Evolutionary conservation across 1,284 basidiomycete species (phyloP), one percentile per base, ranked within the genome.

Genomic region (Marasmius fiardii): DNA sequence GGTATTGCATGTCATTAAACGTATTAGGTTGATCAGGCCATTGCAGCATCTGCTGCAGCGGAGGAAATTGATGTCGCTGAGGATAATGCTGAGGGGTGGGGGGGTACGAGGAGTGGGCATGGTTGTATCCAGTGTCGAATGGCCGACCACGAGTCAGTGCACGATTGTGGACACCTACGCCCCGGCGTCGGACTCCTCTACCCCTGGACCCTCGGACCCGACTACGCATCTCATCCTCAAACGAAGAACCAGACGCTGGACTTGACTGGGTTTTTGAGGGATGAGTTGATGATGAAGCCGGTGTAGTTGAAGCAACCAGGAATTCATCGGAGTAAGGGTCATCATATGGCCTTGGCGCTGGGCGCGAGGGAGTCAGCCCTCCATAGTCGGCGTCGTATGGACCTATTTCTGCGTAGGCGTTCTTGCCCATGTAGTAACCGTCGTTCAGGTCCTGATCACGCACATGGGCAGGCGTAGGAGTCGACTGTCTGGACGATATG

Each of bases 251-350:
- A 7, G 24, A 11, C 16, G 26, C 6, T n/a, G n/a, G 26, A 12
- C 18, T 12, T 33, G 47, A n/a, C 5, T 26, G 24, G 26, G 2
- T 31, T 20, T 14, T 26, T 31, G 28, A 18, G 18, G 44, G 44
- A 16, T 18, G 31, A 2, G 14, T 20, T 33, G 24, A 2, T 14
- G 26, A 33, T 20, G 26, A n/a, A 16, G 51, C 24, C 16, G 44
- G 10, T 11, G 53, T 23, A 21, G 55, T 43, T 26, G 57, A 43
- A 50, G 57, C 26, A 50, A 26, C 43, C 33, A 51, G 64, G 52
- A 74, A 75, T 43, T 69, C 70, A 43, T 88, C 85, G 16, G 86
- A 79, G 66, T 90, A 90, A 2, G 88, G 88, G 63, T 90, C 88
- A 57, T 90, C 86, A 63, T 90, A 90, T 26, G 88, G 85, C 31